Evolutionary conservation across 495 filamentous ascomycete genomes (phyloP).

Genomic region (Aspergillus leporis): DNA sequence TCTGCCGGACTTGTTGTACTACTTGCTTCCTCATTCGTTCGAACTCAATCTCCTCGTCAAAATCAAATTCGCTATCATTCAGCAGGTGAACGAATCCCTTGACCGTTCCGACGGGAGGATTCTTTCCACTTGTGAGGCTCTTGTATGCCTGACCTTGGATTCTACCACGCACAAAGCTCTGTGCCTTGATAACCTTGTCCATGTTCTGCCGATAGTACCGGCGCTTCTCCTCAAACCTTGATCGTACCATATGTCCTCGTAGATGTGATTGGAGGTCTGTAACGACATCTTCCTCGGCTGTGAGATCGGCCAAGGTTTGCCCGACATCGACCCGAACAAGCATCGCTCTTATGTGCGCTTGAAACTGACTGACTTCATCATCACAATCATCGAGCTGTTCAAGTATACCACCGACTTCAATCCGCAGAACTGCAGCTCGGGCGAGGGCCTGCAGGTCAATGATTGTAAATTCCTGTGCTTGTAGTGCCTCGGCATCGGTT

Average conservation of each 20-base stretch:
- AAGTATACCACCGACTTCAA: conserved; percentile 69
- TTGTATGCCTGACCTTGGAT: conserved; percentile 98
- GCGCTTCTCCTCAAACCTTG: conserved; percentile 77
- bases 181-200: conserved; percentile 97
- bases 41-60: conserved; percentile 97
- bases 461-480: conserved; percentile 57
- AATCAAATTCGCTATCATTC: conserved; percentile 98
- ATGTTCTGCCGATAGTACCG: conserved; percentile 92
- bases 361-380: conserved; percentile 66
- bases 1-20: conserved; percentile 94
- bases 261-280: conserved; percentile 73
- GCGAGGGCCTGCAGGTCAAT: conserved; percentile 67
- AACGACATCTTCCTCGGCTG: conserved; percentile 75
- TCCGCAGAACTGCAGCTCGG: conserved; percentile 74
- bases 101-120: conserved; percentile 92
- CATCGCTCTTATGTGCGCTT: conserved; percentile 77
- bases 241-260: conserved; percentile 72
- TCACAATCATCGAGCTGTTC: conserved; percentile 78
- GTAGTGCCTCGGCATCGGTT: conserved; percentile 57
- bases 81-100: conserved; percentile 97
- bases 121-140: conserved; percentile 92
- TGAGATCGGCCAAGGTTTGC: conserved; percentile 68
- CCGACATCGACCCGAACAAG: conserved; percentile 71
- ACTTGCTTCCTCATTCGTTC: conserved; percentile 90
- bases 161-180: conserved; percentile 90